Evolutionary conservation across 1,284 basidiomycete genomes (phyloP), one percentile per base, ranked within the genome.

Genomic region (Vanrija humicola): DNA sequence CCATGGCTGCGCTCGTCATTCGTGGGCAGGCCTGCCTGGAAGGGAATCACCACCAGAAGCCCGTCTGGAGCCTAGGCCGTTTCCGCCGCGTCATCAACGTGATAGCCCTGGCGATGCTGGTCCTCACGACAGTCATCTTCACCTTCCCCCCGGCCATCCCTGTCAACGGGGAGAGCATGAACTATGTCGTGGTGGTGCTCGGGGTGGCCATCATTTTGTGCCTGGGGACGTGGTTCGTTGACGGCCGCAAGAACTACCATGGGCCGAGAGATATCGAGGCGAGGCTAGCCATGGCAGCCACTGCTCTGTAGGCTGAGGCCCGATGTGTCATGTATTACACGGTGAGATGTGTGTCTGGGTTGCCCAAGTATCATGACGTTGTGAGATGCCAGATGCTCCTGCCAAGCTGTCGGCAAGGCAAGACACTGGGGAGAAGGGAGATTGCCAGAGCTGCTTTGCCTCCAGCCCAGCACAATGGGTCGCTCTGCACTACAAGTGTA

Each of bases 121-220:
- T 68, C 9, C 56, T 80, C 39, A 80, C 79, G 9, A 70, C 72
- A n/a, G 72, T 80, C 26, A 78, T 79, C 66, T 81, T 81, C 74
- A 58, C 78, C 25, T 79, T 81, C 72, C 79, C 79, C 1, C 77
- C 78, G 10, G 73, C 67, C 10, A 52, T 77, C 0, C 76, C 77
- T 6, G 71, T 75, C 1, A 68, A 63, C 6, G 71, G 68, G 0
- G 60, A 58, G 8, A 74, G 66, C 48, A 79, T 79, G 79, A 79
- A 79, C 64, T 79, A 78, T 59, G 70, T 69, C 5, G 58, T 75
- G 12, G 77, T 72, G 14, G 70, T 70, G 15, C 57, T 71, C 19
- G 65, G 55, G n/a, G 50, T 70, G 48, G 61, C 68, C 56, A 55
- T 61, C 43, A 59, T 73, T 52, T 58, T 78, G 19, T 68, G 68